Conservation (phyloP, 805 yeast genomes). For the Cyberlindnera bimundalis region DNA sequence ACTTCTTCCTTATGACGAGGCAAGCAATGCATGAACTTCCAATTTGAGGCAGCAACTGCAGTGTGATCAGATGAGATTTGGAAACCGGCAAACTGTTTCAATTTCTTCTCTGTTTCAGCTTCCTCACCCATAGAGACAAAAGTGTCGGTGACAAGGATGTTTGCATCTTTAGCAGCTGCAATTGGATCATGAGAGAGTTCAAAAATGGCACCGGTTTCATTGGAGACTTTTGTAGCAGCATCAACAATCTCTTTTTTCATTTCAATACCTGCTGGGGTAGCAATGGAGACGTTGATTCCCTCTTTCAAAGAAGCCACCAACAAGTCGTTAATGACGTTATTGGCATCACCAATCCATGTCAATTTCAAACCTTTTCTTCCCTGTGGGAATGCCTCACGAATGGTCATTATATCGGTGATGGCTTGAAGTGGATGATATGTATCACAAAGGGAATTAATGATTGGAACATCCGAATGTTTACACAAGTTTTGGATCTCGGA, state of each 20-base stretch:
- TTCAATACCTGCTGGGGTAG: conserved; percentile 76
- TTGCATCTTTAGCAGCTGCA: conserved; percentile 69
- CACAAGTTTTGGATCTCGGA: conserved; percentile 76
- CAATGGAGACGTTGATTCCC: conserved; percentile 79
- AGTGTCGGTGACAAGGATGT: conserved; percentile 90
- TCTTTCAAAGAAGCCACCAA: conserved; percentile 80
- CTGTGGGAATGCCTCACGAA: conserved; percentile 68
- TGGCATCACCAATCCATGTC: conserved; percentile 97
- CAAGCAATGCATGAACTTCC: conserved; percentile 96
- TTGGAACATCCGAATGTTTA: conserved; percentile 80
- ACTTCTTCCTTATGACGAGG: conserved; percentile 97
- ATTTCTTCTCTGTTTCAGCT: conserved; percentile 62
- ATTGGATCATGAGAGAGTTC: conserved; percentile 68
- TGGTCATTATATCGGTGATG: conserved; percentile 83
- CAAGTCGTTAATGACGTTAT: conserved; percentile 92
- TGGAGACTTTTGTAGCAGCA: conserved; percentile 51
- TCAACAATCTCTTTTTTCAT: conserved; percentile 53
- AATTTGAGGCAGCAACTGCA: conserved; percentile 55
- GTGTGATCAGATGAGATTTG: conserved; percentile 74
- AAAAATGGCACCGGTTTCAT: conserved; percentile 48
- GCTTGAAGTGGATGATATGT: conserved; percentile 94
- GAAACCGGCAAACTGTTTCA: conserved; percentile 81
- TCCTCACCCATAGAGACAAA: conserved; percentile 99
- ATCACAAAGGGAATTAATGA: conserved; percentile 92
- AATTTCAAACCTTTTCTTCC: conserved; percentile 57